Conservation (phyloP, 2,329 filamentous ascomycete species). For the Diplodia scrobiculata region DNA sequence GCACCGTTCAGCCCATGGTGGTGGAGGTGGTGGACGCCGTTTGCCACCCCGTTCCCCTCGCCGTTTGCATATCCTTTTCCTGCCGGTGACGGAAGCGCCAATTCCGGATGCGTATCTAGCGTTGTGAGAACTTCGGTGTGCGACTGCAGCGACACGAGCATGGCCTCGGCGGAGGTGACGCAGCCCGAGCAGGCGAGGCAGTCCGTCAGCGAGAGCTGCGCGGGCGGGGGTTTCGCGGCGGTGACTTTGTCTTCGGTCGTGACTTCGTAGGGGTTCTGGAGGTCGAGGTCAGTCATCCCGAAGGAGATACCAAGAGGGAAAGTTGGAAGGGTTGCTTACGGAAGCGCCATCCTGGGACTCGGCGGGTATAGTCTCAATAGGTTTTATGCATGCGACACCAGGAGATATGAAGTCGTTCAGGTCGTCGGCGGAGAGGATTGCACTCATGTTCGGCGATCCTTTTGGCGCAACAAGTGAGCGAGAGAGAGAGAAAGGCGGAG, state of each 20-base stretch:
- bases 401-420: conserved; percentile 99
- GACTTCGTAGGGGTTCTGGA: conserved; percentile 74
- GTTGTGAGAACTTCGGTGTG: conserved; percentile 86
- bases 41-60: conserved; percentile 29
- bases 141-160: conserved; percentile 92
- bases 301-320: not conserved
- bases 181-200: conserved; percentile 97
- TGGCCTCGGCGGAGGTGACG: conserved; percentile 94
- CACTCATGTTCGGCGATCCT: conserved; percentile 68
- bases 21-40: conserved; percentile 32
- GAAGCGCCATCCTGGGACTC: conserved; percentile 50
- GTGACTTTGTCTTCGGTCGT: conserved; percentile 81
- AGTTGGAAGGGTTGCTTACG: conserved; percentile 40
- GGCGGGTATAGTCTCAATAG: conserved; percentile 84
- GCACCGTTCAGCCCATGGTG: conserved; percentile 31
- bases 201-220: conserved; percentile 93
- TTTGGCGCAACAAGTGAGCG: conserved; percentile 1
- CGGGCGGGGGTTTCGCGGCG: conserved; percentile 63
- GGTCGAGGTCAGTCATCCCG: not conserved
- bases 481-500: conserved; percentile 9
- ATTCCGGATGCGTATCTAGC: conserved; percentile 64
- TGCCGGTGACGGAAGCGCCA: conserved; percentile 43
- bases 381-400: conserved; percentile 97
- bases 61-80: conserved; percentile 33
- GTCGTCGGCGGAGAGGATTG: conserved; percentile 94